Percentiles rank a stretch among this genome's conserved stretches.
Evolutionary conservation across 2,329 filamentous ascomycete genomes (phyloP).

Genomic region (Fusarium pseudograminearum): DNA sequence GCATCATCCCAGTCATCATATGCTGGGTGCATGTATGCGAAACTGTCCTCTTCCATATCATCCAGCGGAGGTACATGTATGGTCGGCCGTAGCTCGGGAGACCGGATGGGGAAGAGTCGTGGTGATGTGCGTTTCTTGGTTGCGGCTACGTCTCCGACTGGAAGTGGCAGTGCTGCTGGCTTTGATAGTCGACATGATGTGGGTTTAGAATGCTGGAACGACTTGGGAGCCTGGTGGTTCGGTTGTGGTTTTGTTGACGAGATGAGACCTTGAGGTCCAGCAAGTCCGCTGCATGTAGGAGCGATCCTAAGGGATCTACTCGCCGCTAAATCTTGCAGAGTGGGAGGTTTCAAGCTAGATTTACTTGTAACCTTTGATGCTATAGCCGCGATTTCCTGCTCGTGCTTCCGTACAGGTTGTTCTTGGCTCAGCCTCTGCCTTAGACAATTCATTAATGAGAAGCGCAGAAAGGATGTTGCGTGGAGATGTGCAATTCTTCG

Average conservation of each 20-base stretch:
- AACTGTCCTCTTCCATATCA: constrained; percentile 59
- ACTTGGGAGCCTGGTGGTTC: constrained; percentile 10
- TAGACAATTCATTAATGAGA: constrained; percentile 73
- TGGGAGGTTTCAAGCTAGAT: constrained; percentile 42
- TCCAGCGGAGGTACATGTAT: constrained; percentile 43
- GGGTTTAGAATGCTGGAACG: constrained; percentile 33
- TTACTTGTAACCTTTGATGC: constrained; percentile 37
- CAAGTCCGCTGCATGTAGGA: constrained; percentile 20
- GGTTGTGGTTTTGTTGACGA: constrained; percentile 19
- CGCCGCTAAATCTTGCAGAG: constrained; percentile 37
- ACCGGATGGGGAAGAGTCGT: constrained; percentile 50
- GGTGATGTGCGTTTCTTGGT: constrained; percentile 48
- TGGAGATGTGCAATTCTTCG: constrained; percentile 59
- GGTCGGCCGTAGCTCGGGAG: constrained; percentile 51
- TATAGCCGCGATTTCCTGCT: constrained; percentile 41
- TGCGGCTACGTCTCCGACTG: constrained; percentile 44
- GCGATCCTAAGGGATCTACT: constrained; percentile 37
- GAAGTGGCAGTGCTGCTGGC: constrained; percentile 48
- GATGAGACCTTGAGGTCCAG: constrained; percentile 16
- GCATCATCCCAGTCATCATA: constrained; percentile 59
- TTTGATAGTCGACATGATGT: constrained; percentile 47
- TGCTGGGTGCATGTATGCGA: constrained; percentile 62
- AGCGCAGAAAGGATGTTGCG: constrained; percentile 68
- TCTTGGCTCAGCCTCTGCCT: constrained; percentile 57
- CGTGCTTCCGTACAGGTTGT: constrained; percentile 49